Evolutionary conservation across 805 yeast genomes (phyloP).

Genomic region (Ogataea siamensis): DNA sequence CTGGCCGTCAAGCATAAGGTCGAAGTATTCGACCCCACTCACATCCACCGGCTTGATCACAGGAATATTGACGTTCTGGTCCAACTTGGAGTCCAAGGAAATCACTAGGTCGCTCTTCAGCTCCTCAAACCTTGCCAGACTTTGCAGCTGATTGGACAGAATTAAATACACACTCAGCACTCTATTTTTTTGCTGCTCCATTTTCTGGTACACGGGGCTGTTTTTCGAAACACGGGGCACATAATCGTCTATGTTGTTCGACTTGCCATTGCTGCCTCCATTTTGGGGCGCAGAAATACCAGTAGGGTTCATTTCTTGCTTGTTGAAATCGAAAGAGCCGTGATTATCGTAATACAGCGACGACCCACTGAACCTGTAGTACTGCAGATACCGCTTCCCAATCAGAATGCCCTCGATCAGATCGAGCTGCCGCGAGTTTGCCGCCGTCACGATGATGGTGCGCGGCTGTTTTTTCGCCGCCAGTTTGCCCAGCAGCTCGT

Average conservation of each 20-base stretch:
- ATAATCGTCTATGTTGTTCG: constrained; percentile 30
- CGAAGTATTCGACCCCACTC: constrained; percentile 46
- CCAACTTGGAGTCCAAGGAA: constrained; percentile 44
- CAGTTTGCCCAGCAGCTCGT: constrained; percentile 43
- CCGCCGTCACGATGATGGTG: constrained; percentile 50
- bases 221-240: constrained; percentile 32
- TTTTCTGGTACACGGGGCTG: constrained; percentile 23
- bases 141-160: constrained; percentile 43
- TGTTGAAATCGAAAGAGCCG: constrained; percentile 32
- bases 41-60: constrained; percentile 44
- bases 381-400: constrained; percentile 62
- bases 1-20: constrained; percentile 18
- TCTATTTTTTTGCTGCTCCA: constrained; percentile 20
- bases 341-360: constrained; percentile 42
- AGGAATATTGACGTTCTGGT: constrained; percentile 34
- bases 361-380: constrained; percentile 66
- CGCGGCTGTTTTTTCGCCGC: constrained; percentile 24
- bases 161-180: constrained; percentile 40
- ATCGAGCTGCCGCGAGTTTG: constrained; percentile 67
- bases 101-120: constrained; percentile 43
- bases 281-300: constrained; percentile 7
- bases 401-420: constrained; percentile 72
- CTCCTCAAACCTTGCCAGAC: constrained; percentile 33
- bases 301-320: constrained; percentile 8
- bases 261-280: constrained; percentile 2